Evolutionary conservation across 164 flowering plant genomes (phyloP).

Genomic region (Kingdonia uniflora): DNA sequence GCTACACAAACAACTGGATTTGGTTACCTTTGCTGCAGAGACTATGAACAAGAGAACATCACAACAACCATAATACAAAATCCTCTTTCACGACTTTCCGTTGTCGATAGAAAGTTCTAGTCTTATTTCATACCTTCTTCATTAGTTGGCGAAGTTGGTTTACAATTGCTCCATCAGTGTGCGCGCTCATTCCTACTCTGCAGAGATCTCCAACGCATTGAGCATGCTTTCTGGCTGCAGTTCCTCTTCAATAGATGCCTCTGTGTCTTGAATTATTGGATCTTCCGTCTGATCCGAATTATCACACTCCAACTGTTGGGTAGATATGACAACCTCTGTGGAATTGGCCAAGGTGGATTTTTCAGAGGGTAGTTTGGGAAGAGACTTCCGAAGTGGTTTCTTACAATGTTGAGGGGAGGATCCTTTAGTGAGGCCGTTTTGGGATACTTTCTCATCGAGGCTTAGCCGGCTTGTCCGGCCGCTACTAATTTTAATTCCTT

Average conservation of each 20-base stretch:
- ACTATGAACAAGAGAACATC: constrained; percentile 11
- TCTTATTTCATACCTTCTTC: constrained; percentile 8
- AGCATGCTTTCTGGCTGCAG: constrained; percentile 15
- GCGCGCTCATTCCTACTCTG: constrained; percentile 5
- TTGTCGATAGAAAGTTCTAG: not conserved
- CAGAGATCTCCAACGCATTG: constrained; percentile 1
- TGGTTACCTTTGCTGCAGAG: constrained; percentile 6
- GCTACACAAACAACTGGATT: constrained; percentile 4
- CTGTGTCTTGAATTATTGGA: constrained; percentile 14
- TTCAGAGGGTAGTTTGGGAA: constrained; percentile 79
- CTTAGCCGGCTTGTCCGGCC: constrained; percentile 37
- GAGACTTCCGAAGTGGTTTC: constrained; percentile 73
- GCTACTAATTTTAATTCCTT: constrained; percentile 25
- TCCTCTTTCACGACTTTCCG: constrained; percentile 6
- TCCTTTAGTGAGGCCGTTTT: constrained; percentile 27
- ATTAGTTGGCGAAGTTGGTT: constrained; percentile 6
- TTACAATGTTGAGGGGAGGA: constrained; percentile 24
- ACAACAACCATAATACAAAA: constrained; percentile 11
- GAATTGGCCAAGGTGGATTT: constrained; percentile 29
- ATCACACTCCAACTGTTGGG: constrained; percentile 9
- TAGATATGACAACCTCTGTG: constrained; percentile 14
- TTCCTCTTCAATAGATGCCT: constrained; percentile 12
- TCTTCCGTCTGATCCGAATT: constrained; percentile 9
- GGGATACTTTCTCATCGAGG: constrained; percentile 45
- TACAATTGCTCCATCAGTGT: not conserved